Conservation (phyloP, 2,329 filamentous ascomycete genomes). For the Dichotomopilus funicola region DNA sequence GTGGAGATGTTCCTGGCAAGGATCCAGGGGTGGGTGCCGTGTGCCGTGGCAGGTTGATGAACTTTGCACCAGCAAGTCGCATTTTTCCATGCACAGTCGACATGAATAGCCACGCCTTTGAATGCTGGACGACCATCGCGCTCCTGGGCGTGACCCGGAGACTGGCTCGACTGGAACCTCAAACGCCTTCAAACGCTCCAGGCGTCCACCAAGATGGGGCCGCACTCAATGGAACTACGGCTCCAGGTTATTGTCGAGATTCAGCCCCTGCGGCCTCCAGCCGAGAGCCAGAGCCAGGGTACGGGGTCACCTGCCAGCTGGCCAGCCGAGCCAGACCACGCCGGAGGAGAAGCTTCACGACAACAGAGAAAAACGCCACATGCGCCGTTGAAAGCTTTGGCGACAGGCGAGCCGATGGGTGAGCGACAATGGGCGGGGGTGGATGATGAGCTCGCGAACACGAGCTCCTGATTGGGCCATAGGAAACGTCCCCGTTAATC, state of each 20-base stretch:
- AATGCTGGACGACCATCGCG: neutral
- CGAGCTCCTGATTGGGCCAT: constrained; percentile 12
- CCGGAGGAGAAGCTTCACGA: no score
- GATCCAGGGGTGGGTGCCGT: constrained; percentile 5
- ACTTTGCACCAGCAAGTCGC: constrained; percentile 3
- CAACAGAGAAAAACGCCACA: neutral
- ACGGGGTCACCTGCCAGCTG: neutral
- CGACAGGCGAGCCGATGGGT: constrained; percentile 2
- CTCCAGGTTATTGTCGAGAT: neutral
- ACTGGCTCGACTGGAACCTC: constrained; percentile 7
- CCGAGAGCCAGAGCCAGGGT: neutral
- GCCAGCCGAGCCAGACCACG: neutral
- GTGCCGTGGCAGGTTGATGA: constrained; percentile 14
- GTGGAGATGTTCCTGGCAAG: neutral
- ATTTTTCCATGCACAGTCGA: constrained; percentile 13
- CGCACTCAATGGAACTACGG: neutral
- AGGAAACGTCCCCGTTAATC: constrained; percentile 19
- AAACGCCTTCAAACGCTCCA: neutral
- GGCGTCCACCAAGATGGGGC: neutral
- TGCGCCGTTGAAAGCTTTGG: constrained; percentile 10
- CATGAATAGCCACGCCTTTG: neutral
- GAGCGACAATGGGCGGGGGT: neutral
- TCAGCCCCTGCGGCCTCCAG: neutral
- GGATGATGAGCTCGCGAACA: neutral
- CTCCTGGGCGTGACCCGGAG: constrained; percentile 6